Evolutionary conservation across 2,329 filamentous ascomycete genomes (phyloP).

Genomic region (Lizonia empirigonia): DNA sequence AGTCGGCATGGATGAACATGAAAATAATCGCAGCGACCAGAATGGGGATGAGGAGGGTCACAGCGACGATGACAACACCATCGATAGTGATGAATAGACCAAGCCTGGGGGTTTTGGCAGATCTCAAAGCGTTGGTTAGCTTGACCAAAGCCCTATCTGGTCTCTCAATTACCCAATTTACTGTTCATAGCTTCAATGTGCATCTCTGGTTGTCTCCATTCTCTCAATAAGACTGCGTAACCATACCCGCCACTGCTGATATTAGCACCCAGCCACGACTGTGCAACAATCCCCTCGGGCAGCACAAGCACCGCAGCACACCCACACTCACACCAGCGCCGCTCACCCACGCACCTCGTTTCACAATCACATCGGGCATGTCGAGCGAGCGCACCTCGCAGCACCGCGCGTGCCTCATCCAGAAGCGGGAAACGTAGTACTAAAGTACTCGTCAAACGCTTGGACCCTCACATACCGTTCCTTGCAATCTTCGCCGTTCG

Average conservation of each 20-base stretch:
- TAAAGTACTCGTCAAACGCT: slow-evolving; percentile 11
- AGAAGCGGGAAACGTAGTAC: slow-evolving; percentile 11
- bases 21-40: neutral
- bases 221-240: neutral
- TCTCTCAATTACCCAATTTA: no score
- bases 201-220: no score
- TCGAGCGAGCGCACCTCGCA: neutral
- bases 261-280: neutral
- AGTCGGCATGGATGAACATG: slow-evolving; percentile 12
- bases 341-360: neutral
- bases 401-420: neutral
- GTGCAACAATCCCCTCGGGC: neutral
- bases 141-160: no score
- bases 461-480: slow-evolving; percentile 13
- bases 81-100: slow-evolving; percentile 6
- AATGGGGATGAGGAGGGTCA: neutral
- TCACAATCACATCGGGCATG: neutral
- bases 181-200: no score
- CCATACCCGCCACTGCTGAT: neutral
- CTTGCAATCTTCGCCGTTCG: slow-evolving; percentile 10
- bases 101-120: no score
- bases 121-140: no score
- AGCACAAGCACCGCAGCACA: neutral
- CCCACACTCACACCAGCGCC: neutral
- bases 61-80: slow-evolving; percentile 5